These are phyloP conservation scores for Primulina eburnea DNA, from an alignment of 257 asterid species.

Conservation along the genomic window DNA sequence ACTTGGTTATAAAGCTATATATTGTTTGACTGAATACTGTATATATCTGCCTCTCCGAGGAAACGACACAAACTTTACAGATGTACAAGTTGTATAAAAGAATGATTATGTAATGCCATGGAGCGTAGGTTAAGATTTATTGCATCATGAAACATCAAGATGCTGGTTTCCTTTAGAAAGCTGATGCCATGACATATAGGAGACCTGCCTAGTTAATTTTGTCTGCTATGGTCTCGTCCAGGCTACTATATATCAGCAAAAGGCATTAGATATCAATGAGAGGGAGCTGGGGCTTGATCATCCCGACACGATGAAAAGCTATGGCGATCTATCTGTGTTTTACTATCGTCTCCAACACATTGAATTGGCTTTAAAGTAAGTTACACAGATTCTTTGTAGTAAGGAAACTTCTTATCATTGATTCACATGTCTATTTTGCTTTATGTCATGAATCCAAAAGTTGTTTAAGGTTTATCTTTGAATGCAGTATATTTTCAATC, in stretches of 20 bases:
- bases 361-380: conserved; percentile 94
- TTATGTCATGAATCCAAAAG: neutral
- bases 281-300: conserved; percentile 99
- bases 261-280: conserved; percentile 96
- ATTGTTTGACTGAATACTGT: neutral
- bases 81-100: too few species aligned
- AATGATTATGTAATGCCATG: neutral
- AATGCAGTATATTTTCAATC: neutral
- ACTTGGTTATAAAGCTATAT: conserved; percentile 12
- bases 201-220: conserved; percentile 20
- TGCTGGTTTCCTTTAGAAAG: conserved; percentile 18
- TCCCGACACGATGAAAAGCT: conserved; percentile 99
- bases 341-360: conserved; percentile 98
- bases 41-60: neutral
- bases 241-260: conserved; percentile 98
- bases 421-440: conserved; percentile 15
- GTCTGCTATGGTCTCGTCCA: conserved; percentile 33
- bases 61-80: neutral
- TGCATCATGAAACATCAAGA: conserved; percentile 11
- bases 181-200: conserved; percentile 5
- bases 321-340: conserved; percentile 97
- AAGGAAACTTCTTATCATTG: conserved; percentile 10
- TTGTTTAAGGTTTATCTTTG: neutral
- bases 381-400: conserved; percentile 30
- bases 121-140: conserved; percentile 10